Conservation (phyloP, 2,329 filamentous ascomycete species). For the Arthrocladium fulminans region DNA sequence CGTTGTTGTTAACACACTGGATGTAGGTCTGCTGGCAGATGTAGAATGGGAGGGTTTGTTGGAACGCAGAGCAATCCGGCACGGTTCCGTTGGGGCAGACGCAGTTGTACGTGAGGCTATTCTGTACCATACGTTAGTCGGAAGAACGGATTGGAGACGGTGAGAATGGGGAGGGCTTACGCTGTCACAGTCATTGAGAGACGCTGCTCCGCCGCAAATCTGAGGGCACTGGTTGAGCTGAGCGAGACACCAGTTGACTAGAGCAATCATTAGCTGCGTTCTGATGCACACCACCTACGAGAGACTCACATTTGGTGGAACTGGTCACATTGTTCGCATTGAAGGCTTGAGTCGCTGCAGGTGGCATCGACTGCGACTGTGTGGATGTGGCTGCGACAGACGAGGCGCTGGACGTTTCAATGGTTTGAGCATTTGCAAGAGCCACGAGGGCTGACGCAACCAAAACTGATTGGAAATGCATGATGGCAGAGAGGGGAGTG, state of each 20-base stretch:
- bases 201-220: conserved; percentile 46
- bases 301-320: conserved; percentile 18
- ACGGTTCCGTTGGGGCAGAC: conserved; percentile 47
- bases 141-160: too few relatives aligned
- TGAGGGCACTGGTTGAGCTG: conserved; percentile 52
- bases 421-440: conserved; percentile 16
- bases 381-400: conserved; percentile 21
- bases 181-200: conserved; percentile 46
- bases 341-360: conserved; percentile 18
- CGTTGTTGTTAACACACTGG: conserved; percentile 40
- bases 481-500: conserved; percentile 12
- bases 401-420: conserved; percentile 19
- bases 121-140: conserved; percentile 27
- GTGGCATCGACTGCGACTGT: conserved; percentile 21
- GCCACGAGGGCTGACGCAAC: conserved; percentile 15
- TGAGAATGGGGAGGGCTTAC: too few relatives aligned
- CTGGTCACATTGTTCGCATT: conserved; percentile 14
- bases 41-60: conserved; percentile 51
- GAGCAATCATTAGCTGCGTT: conserved; percentile 6
- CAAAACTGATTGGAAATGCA: conserved; percentile 19
- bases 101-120: conserved; percentile 47
- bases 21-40: conserved; percentile 47
- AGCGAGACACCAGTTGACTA: conserved; percentile 50
- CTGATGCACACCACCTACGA: not conserved
- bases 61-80: conserved; percentile 49